A percentile compares a stretch with the other conserved stretches of the same genome.
Conservation (phyloP, 129 eudicot genomes). For the Arctium minus region DNA sequence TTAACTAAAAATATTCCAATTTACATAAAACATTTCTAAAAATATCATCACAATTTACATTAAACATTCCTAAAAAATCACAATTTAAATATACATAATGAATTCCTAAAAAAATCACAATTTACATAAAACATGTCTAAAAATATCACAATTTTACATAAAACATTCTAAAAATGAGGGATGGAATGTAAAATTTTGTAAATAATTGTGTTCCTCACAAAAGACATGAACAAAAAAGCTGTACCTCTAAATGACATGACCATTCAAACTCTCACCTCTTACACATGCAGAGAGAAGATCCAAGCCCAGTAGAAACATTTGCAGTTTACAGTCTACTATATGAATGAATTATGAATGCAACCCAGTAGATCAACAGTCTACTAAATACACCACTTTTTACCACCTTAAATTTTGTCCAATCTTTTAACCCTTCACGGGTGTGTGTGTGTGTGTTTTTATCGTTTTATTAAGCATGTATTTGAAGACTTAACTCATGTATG, state of each 20-base stretch:
- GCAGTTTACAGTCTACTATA: constrained; percentile 38
- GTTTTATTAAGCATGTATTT: not conserved
- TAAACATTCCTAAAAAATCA: not conserved
- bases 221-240: constrained; percentile 33
- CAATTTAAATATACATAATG: not conserved
- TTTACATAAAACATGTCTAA: not conserved
- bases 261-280: constrained; percentile 32
- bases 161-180: constrained; percentile 24
- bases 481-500: not conserved
- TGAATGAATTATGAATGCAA: constrained; percentile 12
- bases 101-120: not conserved
- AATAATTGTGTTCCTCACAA: constrained; percentile 25
- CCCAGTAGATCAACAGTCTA: constrained; percentile 19
- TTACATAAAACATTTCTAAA: too few species aligned
- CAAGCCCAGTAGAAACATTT: constrained; percentile 34
- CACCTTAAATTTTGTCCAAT: constrained; percentile 32
- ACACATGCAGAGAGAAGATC: constrained; percentile 36
- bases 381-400: constrained; percentile 22
- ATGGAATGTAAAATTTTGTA: constrained; percentile 9
- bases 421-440: constrained; percentile 21
- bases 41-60: not conserved
- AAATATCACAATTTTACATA: not conserved
- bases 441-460: not conserved
- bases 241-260: constrained; percentile 41
- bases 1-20: not conserved